These are phyloP conservation scores for Lactarius deliciosus DNA, from an alignment of 768 basidiomycete species.

Conservation along the genomic window DNA sequence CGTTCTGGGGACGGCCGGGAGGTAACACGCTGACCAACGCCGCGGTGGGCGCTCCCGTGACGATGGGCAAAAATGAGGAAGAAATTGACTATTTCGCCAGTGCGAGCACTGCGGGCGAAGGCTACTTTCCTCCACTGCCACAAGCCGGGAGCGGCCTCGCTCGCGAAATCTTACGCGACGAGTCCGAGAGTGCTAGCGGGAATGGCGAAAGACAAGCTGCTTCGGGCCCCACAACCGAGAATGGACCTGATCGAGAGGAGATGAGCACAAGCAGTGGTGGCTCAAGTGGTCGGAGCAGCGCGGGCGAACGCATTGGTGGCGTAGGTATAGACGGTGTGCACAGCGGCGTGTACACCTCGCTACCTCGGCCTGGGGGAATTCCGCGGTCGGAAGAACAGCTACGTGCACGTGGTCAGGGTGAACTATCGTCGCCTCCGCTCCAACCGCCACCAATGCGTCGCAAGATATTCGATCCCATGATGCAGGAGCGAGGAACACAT, in stretches of 20 bases:
- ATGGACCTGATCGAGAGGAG: conserved; percentile 9
- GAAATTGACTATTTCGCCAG: conserved; percentile 42
- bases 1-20: conserved; percentile 67
- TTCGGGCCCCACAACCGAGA: not conserved
- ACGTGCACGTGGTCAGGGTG: not conserved
- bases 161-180: conserved; percentile 33
- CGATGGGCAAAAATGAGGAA: conserved; percentile 25
- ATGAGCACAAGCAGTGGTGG: conserved; percentile 4
- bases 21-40: conserved; percentile 51
- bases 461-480: conserved; percentile 14
- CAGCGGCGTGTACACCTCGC: conserved; percentile 12
- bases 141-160: conserved; percentile 34
- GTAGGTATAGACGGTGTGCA: conserved; percentile 7
- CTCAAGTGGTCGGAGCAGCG: conserved; percentile 7
- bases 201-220: conserved; percentile 18
- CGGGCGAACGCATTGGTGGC: not conserved
- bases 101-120: conserved; percentile 26
- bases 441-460: conserved; percentile 13
- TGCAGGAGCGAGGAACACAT: conserved; percentile 12
- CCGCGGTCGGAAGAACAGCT: conserved; percentile 5
- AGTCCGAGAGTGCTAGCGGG: not conserved
- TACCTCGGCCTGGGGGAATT: not conserved
- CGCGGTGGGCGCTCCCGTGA: conserved; percentile 60
- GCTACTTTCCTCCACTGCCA: conserved; percentile 47
- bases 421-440: not conserved